phyloP scores from a whole-genome alignment of 768 basidiomycete species.

The Boletus huronensis region DNA sequence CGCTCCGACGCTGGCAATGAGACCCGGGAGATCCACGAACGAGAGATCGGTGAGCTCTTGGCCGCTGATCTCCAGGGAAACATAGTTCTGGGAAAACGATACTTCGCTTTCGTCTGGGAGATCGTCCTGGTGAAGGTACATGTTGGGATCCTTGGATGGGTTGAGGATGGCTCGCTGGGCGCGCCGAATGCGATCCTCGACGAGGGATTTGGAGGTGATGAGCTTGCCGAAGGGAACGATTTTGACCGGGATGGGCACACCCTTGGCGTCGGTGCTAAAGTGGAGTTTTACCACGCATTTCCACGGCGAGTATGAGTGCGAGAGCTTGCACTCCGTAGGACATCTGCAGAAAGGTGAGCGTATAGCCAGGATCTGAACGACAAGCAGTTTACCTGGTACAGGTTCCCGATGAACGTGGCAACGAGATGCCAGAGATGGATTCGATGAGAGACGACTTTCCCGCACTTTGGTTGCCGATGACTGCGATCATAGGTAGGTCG shows the following conservation, averaged over 20 bases:
- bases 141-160: constrained; percentile 33
- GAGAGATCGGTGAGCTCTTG: constrained; percentile 59
- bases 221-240: constrained; percentile 43
- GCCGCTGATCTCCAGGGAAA: constrained; percentile 58
- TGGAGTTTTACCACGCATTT: constrained; percentile 49
- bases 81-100: constrained; percentile 53
- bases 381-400: constrained; percentile 57
- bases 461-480: constrained; percentile 69
- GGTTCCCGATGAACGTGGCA: constrained; percentile 70
- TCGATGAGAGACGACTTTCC: constrained; percentile 80
- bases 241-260: constrained; percentile 36
- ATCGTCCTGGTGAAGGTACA: constrained; percentile 15
- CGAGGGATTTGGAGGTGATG: constrained; percentile 49
- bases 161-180: constrained; percentile 68
- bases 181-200: constrained; percentile 64
- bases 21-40: constrained; percentile 62
- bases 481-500: constrained; percentile 69
- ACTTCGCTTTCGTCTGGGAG: constrained; percentile 14
- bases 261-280: constrained; percentile 38
- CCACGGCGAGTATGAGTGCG: constrained; percentile 41
- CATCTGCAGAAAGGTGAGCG: constrained; percentile 37
- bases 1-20: constrained; percentile 58
- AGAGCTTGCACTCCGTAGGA: constrained; percentile 55
- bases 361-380: not conserved
- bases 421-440: constrained; percentile 66